Conservation (phyloP, 768 basidiomycete species). For the Sporobolomyces roseus region DNA sequence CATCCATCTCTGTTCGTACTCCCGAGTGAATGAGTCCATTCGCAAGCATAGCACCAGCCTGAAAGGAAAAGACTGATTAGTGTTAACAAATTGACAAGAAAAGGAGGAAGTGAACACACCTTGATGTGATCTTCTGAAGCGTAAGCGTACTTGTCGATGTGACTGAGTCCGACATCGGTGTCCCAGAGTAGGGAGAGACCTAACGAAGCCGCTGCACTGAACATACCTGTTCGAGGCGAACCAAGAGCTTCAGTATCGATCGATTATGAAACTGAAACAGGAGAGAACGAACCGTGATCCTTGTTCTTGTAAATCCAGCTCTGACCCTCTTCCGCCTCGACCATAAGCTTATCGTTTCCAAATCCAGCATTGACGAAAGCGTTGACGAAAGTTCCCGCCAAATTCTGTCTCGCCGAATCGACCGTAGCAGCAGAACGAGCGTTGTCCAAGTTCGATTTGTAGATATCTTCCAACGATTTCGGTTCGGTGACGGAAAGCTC, state of each 20-base stretch:
- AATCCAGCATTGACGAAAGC: slow-evolving; percentile 98
- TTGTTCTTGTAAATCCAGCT: slow-evolving; percentile 99
- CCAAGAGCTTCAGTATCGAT: background rate
- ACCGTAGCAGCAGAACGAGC: slow-evolving; percentile 74
- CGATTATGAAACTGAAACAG: background rate
- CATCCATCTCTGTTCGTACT: slow-evolving; percentile 87
- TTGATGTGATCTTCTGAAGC: slow-evolving; percentile 95
- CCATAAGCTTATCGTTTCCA: slow-evolving; percentile 98
- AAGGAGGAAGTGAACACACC: slow-evolving; percentile 48
- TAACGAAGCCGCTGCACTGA: slow-evolving; percentile 90
- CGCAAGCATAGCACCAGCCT: slow-evolving; percentile 90
- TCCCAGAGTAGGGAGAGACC: slow-evolving; percentile 94
- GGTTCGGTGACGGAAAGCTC: slow-evolving; percentile 85
- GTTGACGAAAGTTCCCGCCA: slow-evolving; percentile 96
- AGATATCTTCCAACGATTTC: slow-evolving; percentile 91
- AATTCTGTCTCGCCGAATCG: slow-evolving; percentile 87
- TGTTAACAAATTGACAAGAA: background rate
- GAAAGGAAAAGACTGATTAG: background rate
- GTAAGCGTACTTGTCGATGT: slow-evolving; percentile 97
- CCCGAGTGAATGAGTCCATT: slow-evolving; percentile 87
- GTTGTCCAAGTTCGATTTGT: slow-evolving; percentile 91
- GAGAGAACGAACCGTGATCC: slow-evolving; percentile 68
- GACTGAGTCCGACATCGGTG: slow-evolving; percentile 84
- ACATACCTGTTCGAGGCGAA: slow-evolving; percentile 63
- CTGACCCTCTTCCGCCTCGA: slow-evolving; percentile 88